Percentiles rank a stretch among this genome's conserved stretches.
These are phyloP conservation scores for Aspergillus ellipticus DNA, from an alignment of 495 filamentous ascomycete species.

Conservation along the genomic window DNA sequence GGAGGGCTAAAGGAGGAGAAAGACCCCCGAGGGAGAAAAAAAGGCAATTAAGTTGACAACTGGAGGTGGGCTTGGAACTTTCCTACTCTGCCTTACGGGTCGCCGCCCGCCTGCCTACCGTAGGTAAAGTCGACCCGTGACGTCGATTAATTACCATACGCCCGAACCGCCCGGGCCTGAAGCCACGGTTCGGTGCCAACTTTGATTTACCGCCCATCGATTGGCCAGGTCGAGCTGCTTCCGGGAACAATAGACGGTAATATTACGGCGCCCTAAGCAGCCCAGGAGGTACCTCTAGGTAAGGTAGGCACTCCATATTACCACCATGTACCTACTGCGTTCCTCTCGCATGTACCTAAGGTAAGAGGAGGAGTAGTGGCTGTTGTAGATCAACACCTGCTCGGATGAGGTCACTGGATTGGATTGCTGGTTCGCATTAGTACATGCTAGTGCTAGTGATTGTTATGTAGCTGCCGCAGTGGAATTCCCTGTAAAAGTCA, in stretches of 20 bases:
- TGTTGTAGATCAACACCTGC: not conserved
- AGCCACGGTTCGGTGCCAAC: no score
- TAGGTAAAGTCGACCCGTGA: slow-evolving; percentile 5
- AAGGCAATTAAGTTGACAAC: not conserved
- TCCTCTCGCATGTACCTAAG: not conserved
- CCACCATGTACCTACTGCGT: no score
- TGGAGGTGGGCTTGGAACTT: not conserved
- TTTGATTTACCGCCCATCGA: slow-evolving; percentile 2
- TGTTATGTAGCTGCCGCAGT: not conserved
- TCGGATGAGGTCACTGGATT: not conserved
- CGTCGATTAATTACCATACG: not conserved
- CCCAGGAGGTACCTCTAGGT: not conserved
- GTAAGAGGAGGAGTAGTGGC: no score
- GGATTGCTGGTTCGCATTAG: not conserved
- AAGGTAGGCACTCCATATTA: not conserved
- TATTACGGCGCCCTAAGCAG: not conserved
- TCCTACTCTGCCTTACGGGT: not conserved
- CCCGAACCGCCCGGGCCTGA: not conserved
- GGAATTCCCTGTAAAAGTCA: not conserved
- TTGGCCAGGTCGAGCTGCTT: not conserved
- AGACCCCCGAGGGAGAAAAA: not conserved
- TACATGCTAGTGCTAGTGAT: not conserved
- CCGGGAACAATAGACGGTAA: not conserved
- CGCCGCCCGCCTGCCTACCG: no score
- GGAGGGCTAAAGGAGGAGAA: not conserved